Percentiles rank a stretch among this genome's conserved stretches.
Evolutionary conservation across 2,329 filamentous ascomycete genomes (phyloP).

Genomic region (Clarireedia monteithiana): DNA sequence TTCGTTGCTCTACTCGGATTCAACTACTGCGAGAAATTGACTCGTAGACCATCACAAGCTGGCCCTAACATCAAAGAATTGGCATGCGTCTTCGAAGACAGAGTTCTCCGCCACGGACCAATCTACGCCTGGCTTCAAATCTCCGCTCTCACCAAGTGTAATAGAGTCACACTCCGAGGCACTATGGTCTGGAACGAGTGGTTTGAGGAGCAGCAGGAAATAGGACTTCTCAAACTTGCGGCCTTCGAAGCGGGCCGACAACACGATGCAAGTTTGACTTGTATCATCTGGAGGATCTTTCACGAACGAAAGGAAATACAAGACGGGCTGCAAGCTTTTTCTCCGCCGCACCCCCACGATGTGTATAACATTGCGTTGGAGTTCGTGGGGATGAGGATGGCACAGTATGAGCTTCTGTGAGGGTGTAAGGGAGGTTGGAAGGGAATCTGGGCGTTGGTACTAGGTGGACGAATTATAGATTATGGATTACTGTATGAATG

Average conservation of each 20-base stretch:
- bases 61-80: neutral
- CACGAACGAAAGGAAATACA: neutral
- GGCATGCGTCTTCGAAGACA: neutral
- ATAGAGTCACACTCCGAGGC: neutral
- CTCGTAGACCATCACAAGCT: neutral
- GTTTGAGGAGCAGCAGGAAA: neutral
- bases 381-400: neutral
- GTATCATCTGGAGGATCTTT: neutral
- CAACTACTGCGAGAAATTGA: neutral
- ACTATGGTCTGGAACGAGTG: neutral
- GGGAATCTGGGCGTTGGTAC: no score
- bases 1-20: neutral
- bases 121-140: conserved; percentile 1
- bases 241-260: neutral
- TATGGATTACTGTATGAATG: no score
- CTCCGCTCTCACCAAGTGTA: neutral
- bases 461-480: no score
- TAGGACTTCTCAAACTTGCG: neutral
- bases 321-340: neutral
- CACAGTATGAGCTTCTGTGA: neutral
- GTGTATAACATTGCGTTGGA: neutral
- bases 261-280: neutral
- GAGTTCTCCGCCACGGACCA: neutral
- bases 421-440: neutral
- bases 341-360: neutral